phyloP scores from a whole-genome alignment of 2,329 filamentous ascomycete genomes.

The Paraphoma sp. region DNA sequence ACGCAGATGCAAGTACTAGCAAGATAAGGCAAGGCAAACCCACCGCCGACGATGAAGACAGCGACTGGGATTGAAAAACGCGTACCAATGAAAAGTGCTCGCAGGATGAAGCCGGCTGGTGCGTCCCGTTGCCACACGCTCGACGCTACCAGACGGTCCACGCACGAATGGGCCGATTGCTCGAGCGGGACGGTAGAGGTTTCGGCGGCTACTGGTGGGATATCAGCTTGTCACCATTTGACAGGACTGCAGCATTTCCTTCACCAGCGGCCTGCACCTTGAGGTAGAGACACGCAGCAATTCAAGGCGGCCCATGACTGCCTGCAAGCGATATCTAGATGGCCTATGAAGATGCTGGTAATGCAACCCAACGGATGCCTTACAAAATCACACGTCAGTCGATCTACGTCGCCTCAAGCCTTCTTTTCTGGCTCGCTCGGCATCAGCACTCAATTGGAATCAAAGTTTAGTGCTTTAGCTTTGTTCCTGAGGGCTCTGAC shows the following conservation, averaged over 20 bases:
- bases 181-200: not conserved
- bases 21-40: constrained; percentile 54
- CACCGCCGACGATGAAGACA: constrained; percentile 57
- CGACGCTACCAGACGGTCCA: no score
- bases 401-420: not conserved
- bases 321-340: not conserved
- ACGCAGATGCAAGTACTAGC: constrained; percentile 59
- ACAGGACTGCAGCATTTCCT: not conserved
- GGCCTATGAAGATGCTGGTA: not conserved
- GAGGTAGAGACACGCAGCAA: not conserved
- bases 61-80: constrained; percentile 65
- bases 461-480: not conserved
- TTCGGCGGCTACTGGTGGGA: not conserved
- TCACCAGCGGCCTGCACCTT: not conserved
- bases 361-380: no score
- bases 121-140: not conserved
- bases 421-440: not conserved
- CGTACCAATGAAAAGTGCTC: not conserved
- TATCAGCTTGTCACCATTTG: not conserved
- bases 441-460: not conserved
- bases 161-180: not conserved
- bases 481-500: no score
- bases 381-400: not conserved
- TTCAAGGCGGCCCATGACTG: not conserved
- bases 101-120: not conserved